phyloP scores from a whole-genome alignment of 2,329 filamentous ascomycete genomes.

The Neofusicoccum ribis region DNA sequence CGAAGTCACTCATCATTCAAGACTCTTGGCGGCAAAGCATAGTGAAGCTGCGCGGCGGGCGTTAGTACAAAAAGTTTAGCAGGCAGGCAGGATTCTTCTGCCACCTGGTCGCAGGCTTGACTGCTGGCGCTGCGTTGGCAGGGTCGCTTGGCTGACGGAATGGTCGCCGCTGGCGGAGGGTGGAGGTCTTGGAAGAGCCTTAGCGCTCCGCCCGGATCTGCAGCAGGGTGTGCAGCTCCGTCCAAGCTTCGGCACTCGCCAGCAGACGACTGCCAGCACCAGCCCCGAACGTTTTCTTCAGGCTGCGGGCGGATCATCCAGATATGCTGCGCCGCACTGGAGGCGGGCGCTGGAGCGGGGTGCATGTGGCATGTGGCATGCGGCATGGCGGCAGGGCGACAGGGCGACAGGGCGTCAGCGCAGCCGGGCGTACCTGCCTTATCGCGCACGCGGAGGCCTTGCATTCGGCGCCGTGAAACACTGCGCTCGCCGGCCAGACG shows the following conservation, averaged over 20 bases:
- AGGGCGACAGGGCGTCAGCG: too few relatives aligned
- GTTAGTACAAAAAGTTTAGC: background rate
- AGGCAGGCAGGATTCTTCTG: background rate
- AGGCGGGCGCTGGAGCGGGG: too few relatives aligned
- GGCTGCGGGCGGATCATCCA: background rate
- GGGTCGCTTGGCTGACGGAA: background rate
- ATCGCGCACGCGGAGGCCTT: constrained; percentile 1
- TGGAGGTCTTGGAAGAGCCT: background rate
- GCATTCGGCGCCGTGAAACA: constrained; percentile 6
- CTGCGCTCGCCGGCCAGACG: background rate
- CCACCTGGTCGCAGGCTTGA: too few relatives aligned
- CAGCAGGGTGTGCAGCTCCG: background rate
- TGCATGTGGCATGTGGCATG: too few relatives aligned
- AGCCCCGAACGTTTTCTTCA: background rate
- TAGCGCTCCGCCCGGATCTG: background rate
- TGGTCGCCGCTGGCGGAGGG: background rate
- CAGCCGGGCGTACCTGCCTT: constrained; percentile 11
- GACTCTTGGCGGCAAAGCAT: background rate
- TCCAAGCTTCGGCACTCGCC: background rate
- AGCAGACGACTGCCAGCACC: background rate
- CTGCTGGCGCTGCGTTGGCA: too few relatives aligned
- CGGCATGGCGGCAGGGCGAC: too few relatives aligned
- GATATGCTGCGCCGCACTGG: background rate
- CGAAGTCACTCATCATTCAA: background rate
- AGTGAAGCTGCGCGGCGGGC: background rate